Evolutionary conservation across 2,329 filamentous ascomycete species (phyloP).

Genomic region (Colletotrichum orchidophilum): DNA sequence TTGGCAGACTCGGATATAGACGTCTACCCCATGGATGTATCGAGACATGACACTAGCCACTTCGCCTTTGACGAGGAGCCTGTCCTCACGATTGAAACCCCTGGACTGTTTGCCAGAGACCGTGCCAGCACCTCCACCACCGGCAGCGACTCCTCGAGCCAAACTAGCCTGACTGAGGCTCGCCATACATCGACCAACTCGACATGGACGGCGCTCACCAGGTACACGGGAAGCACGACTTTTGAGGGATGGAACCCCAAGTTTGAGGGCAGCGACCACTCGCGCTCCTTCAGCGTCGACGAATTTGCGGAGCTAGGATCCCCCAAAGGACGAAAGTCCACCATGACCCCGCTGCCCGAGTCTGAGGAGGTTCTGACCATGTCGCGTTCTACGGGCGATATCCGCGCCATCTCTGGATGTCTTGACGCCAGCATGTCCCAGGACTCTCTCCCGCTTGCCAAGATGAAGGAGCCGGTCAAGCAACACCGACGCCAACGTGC

Average conservation of each 20-base stretch:
- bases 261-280: constrained; percentile 44
- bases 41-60: constrained; percentile 43
- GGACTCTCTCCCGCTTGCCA: constrained; percentile 40
- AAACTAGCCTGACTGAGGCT: constrained; percentile 57
- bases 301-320: constrained; percentile 36
- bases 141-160: constrained; percentile 56
- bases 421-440: constrained; percentile 37
- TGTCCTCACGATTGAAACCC: constrained; percentile 44
- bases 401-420: constrained; percentile 17
- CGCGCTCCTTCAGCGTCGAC: constrained; percentile 38
- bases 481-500: constrained; percentile 50
- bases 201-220: constrained; percentile 62
- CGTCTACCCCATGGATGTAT: constrained; percentile 44
- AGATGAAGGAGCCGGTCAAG: constrained; percentile 43
- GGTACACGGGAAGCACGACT: constrained; percentile 62
- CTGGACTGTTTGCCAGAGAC: constrained; percentile 46
- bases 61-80: constrained; percentile 48
- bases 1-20: constrained; percentile 25
- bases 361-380: constrained; percentile 24
- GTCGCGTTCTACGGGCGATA: constrained; percentile 27
- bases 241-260: constrained; percentile 41
- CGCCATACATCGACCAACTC: constrained; percentile 65
- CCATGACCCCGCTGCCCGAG: constrained; percentile 31
- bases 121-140: constrained; percentile 66
- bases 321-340: constrained; percentile 16